These are phyloP conservation scores for Suillus americanus DNA, from an alignment of 768 basidiomycete genomes.

Conservation along the genomic window DNA sequence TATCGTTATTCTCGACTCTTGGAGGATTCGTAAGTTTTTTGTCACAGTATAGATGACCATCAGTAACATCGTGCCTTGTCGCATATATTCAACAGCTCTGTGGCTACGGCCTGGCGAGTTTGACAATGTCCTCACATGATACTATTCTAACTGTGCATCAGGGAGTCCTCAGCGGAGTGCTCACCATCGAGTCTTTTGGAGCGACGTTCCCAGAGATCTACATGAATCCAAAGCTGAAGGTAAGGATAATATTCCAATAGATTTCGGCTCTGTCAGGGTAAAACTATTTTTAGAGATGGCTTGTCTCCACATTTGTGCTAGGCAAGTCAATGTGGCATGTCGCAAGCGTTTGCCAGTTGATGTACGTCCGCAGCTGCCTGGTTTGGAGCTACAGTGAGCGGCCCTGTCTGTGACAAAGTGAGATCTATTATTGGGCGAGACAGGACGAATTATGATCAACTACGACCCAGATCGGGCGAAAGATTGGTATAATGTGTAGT, in stretches of 20 bases:
- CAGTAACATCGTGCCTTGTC: neutral
- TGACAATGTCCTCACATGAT: neutral
- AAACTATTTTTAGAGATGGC: conserved; percentile 27
- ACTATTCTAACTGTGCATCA: conserved; percentile 4
- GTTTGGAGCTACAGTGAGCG: conserved; percentile 30
- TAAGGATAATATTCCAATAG: conserved; percentile 4
- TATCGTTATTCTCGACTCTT: conserved; percentile 32
- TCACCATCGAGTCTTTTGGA: conserved; percentile 34
- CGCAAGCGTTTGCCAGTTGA: neutral
- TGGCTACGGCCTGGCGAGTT: conserved; percentile 30
- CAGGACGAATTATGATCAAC: neutral
- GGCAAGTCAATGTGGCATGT: conserved; percentile 16
- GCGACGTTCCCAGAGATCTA: conserved; percentile 32
- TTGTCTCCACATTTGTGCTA: conserved; percentile 28
- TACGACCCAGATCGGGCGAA: conserved; percentile 25
- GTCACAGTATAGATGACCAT: conserved; percentile 1
- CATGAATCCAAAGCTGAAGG: conserved; percentile 27
- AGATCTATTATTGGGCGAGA: neutral
- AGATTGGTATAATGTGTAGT: conserved; percentile 25
- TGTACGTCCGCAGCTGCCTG: conserved; percentile 27
- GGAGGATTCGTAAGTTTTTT: conserved; percentile 30
- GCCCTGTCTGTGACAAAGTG: conserved; percentile 31
- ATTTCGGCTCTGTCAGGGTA: neutral
- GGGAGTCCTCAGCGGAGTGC: conserved; percentile 34
- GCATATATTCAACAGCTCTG: conserved; percentile 21